Evolutionary conservation across 495 filamentous ascomycete species (phyloP), one percentile per base, ranked within the genome.

Genomic region (Tetracladium marchalianum): DNA sequence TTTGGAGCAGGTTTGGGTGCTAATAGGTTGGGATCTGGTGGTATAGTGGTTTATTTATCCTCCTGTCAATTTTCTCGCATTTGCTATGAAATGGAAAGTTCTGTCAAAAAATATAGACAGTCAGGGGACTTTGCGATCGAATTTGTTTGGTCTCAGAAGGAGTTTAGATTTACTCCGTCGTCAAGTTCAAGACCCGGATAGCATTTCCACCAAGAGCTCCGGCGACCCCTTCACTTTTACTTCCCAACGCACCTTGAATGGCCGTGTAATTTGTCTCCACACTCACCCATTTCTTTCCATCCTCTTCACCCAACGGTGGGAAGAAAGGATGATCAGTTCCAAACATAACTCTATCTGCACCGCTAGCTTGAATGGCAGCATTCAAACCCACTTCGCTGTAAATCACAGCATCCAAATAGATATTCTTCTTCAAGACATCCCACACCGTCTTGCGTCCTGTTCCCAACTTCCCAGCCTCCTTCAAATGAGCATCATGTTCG

Each of bases 241-340:
- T 67, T 0, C 64, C 73, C 32, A 90, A 70, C 1, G 77, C 74
- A 33, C 65, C 68, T 41, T 70, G 55, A 24, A 95, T 84, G 0
- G 87, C 87, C 33, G 73, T 64, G 46, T 77, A 82, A 56, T 95
- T 97, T 6, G 76, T 78, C 35, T 66, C 77, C 12, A 95, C 88
- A 64, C 90, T 97, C 49, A 76, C 69, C 90, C 90, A 97, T 52
- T 82, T 70, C 35, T 70, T 70, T 44, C 76, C 74, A 58, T 71
- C 66, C 35, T 73, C 71, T 24, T 53, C 70, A 19, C 68, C 69
- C 11, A 94, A 54, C 1, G 89, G 89, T 31, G 90, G 90, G 64
- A 95, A 97, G 66, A 97, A 97, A 0, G 90, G 90, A 66, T 95
- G 87, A 62, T 95, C 90, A 2, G 87, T 94, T 15, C 85, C 89